Base-by-base conservation (phyloP, 139 green algal genomes). In the Coelastrella sp. region DNA sequence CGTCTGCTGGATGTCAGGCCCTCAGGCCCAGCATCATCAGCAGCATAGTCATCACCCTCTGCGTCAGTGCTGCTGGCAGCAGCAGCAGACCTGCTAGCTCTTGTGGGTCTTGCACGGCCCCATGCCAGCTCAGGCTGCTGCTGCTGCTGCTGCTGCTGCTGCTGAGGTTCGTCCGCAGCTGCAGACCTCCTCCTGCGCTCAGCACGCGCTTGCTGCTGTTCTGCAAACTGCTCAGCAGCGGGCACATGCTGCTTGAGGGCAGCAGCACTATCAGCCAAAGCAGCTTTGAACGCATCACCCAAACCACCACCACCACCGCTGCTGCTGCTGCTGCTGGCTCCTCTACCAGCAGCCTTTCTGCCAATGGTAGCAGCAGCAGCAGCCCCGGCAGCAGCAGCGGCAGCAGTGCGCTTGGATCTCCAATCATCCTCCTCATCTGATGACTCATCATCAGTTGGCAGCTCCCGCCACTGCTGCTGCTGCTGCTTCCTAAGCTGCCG, bases 141-240 rank as follows among this genome's bases (percentile, higher is more conserved):
- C 79, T 73, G 54, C 79, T 73, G 79, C 68, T 76, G 68, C 71
- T 23, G 17, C 74, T 80, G 74, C 74, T 80, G 74, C 23, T 54
- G 20, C 73, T 54, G 73, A 22, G 8, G 73, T 78, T 47, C 32
- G 32, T 47, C 32, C 65, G 14, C 65, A 73, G 14, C 13, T 73
- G 11, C 13, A 73, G 13, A 13, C 14, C 13, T 73, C 13, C 14
- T 13, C 13, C 65, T 73, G 65, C 65, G 11, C 65, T 16, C 65
- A 13, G 14, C 2, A 73, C 65, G 13, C 14, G 65, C 65, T 73
- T 78, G 73, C 73, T 78, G 73, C 17, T 78, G 73, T 54, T 54
- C 73, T 78, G 73, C 73, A 78, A 71, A 16, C 65, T 20, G 65
- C 65, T 73, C 13, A 73, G 23, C 74, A 80, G 74, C 7, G 59